A percentile compares a stretch with the other conserved stretches of the same genome.
Evolutionary conservation across 140 eudicot species (phyloP).

Genomic region (Cichorium intybus): DNA sequence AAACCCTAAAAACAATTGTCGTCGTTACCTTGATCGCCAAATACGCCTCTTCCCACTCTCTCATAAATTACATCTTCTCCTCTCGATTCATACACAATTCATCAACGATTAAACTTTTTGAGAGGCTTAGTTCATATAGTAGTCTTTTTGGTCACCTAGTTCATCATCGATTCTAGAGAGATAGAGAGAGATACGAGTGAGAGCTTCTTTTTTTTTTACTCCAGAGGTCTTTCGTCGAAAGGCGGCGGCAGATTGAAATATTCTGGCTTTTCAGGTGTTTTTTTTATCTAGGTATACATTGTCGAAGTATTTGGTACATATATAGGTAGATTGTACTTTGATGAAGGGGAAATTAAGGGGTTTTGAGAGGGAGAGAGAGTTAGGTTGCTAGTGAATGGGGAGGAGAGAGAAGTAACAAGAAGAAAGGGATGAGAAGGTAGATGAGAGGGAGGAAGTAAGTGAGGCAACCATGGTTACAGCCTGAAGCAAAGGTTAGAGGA

Average conservation of each 20-base stretch:
- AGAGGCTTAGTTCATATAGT: no score
- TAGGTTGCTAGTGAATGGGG: conserved; percentile 19
- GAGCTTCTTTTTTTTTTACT: no score
- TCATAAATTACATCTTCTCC: no score
- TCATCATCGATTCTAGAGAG: no score
- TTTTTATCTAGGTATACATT: conserved; percentile 44
- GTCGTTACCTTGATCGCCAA: no score
- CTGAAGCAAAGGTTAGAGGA: not conserved
- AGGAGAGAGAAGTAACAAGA: conserved; percentile 29
- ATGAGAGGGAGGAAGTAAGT: conserved; percentile 37
- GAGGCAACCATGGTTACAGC: conserved; percentile 30
- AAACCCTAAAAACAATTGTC: no score
- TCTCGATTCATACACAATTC: no score
- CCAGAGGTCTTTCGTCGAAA: conserved; percentile 60
- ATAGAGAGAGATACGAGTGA: no score
- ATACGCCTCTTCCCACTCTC: no score
- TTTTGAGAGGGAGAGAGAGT: conserved; percentile 9
- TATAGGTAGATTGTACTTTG: conserved; percentile 25
- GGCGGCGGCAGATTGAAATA: conserved; percentile 44
- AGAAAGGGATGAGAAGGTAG: conserved; percentile 25
- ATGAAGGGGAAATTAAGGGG: conserved; percentile 19
- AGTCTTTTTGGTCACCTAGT: no score
- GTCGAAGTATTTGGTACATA: conserved; percentile 44
- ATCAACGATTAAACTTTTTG: no score
- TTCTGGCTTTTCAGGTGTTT: conserved; percentile 68